Percentiles rank a stretch among this genome's conserved stretches.
Evolutionary conservation across 108 stramenopile species (phyloP).

Genomic region (Pelagomonas calceolata): DNA sequence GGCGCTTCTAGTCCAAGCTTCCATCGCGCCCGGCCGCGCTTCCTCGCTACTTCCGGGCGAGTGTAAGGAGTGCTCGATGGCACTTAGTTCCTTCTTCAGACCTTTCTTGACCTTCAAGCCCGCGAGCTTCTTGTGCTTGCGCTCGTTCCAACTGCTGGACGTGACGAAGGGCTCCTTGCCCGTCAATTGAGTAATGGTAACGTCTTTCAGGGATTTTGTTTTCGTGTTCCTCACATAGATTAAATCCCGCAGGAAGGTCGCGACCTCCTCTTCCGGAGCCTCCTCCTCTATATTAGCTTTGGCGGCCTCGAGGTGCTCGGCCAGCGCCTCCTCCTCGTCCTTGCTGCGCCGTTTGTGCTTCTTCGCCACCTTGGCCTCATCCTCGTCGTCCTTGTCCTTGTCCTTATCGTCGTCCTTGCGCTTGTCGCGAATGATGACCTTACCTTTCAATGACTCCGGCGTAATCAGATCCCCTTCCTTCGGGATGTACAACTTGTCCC

Average conservation of each 20-base stretch:
- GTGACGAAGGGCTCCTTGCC: conserved; percentile 4
- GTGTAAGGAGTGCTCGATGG: too few relatives aligned
- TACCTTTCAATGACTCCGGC: conserved; percentile 19
- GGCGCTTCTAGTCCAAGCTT: too few relatives aligned
- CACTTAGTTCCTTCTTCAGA: too few relatives aligned
- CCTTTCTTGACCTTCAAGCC: too few relatives aligned
- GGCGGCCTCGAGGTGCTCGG: too few relatives aligned
- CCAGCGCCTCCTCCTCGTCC: conserved; percentile 2
- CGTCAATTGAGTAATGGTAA: conserved; percentile 4
- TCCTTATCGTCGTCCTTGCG: conserved; percentile 50
- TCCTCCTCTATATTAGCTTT: conserved; percentile 17
- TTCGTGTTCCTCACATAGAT: too few relatives aligned
- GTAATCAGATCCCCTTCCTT: conserved; percentile 27
- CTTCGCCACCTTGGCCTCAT: too few relatives aligned
- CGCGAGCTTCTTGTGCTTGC: conserved; percentile 22
- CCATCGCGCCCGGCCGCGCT: too few relatives aligned
- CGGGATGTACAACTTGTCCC: conserved; percentile 53
- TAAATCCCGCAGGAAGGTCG: too few relatives aligned
- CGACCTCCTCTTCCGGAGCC: conserved; percentile 12
- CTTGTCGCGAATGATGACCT: conserved; percentile 43
- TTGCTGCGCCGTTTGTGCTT: neutral
- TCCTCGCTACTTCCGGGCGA: too few relatives aligned
- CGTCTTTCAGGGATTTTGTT: too few relatives aligned
- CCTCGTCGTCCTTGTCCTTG: too few relatives aligned
- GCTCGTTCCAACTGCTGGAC: conserved; percentile 22